Percentiles rank a stretch among this genome's conserved stretches.
These are phyloP conservation scores for Punica granatum DNA, from an alignment of 345 rosid genomes.

Conservation along the genomic window DNA sequence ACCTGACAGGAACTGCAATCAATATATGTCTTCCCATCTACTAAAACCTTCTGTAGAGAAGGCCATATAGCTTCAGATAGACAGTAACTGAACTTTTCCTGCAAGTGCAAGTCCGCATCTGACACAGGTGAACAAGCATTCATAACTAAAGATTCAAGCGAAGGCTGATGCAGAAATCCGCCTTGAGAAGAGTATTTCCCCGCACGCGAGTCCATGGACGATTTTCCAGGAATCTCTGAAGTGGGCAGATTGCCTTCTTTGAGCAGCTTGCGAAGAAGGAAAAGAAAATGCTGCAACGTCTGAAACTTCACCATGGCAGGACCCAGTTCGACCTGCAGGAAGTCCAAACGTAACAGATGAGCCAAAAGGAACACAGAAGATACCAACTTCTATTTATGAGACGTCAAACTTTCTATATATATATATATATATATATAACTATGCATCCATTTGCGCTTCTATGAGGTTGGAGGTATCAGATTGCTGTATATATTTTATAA, in stretches of 20 bases:
- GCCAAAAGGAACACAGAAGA: neutral
- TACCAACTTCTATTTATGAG: neutral
- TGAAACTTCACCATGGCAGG: slow-evolving; percentile 58
- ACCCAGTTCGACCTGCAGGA: slow-evolving; percentile 23
- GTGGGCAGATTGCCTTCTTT: slow-evolving; percentile 45
- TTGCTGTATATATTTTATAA: neutral
- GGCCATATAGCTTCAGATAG: slow-evolving; percentile 68
- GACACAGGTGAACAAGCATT: slow-evolving; percentile 21
- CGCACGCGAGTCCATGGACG: slow-evolving; percentile 19
- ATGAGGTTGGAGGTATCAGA: neutral
- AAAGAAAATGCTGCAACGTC: slow-evolving; percentile 72
- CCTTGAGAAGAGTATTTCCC: slow-evolving; percentile 56
- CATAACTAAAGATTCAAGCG: slow-evolving; percentile 30
- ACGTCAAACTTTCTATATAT: too few species aligned
- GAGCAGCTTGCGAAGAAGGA: slow-evolving; percentile 64
- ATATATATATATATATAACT: too few species aligned
- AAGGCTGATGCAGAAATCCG: slow-evolving; percentile 74
- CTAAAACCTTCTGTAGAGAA: slow-evolving; percentile 54
- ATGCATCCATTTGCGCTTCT: neutral
- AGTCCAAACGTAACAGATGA: neutral
- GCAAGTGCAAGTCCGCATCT: slow-evolving; percentile 27
- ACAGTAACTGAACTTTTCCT: slow-evolving; percentile 38
- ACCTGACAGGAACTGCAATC: slow-evolving; percentile 83
- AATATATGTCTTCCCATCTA: slow-evolving; percentile 72
- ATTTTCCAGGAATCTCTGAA: slow-evolving; percentile 25